Percentiles rank a stretch among this genome's conserved stretches.
Conservation (phyloP, 2,329 filamentous ascomycete species). For the Thelonectria rubi region DNA sequence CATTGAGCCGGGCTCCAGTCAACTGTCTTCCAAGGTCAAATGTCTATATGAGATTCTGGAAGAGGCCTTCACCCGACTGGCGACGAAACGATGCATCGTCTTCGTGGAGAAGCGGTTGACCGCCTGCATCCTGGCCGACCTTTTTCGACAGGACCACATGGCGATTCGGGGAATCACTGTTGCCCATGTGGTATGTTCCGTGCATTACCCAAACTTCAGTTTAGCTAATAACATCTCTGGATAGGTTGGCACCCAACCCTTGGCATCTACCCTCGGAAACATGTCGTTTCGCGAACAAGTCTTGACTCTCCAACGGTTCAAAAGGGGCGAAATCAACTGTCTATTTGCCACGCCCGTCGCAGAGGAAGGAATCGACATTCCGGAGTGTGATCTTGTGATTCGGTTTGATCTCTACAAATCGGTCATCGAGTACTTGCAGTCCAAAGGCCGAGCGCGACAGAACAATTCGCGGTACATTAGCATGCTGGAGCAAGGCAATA, state of each 20-base stretch:
- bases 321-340: constrained; percentile 67
- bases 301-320: constrained; percentile 73
- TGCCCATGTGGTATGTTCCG: constrained; percentile 66
- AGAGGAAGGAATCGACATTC: constrained; percentile 74
- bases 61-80: constrained; percentile 70
- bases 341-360: constrained; percentile 73
- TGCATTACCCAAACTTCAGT: not conserved
- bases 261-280: constrained; percentile 61
- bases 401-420: constrained; percentile 89
- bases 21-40: constrained; percentile 78
- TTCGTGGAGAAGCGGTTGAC: constrained; percentile 85
- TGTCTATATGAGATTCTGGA: constrained; percentile 68
- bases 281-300: constrained; percentile 80
- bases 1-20: constrained; percentile 42
- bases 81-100: constrained; percentile 72
- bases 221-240: not conserved
- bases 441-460: constrained; percentile 85
- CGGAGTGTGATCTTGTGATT: constrained; percentile 72
- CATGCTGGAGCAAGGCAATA: constrained; percentile 80
- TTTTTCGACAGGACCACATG: constrained; percentile 68
- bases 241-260: constrained; percentile 45
- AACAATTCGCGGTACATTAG: constrained; percentile 81
- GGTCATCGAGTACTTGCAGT: constrained; percentile 95
- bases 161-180: constrained; percentile 66
- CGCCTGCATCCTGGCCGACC: constrained; percentile 74